These are phyloP conservation scores for Sclerotinia minor DNA, from an alignment of 2,329 filamentous ascomycete genomes.

Conservation along the genomic window DNA sequence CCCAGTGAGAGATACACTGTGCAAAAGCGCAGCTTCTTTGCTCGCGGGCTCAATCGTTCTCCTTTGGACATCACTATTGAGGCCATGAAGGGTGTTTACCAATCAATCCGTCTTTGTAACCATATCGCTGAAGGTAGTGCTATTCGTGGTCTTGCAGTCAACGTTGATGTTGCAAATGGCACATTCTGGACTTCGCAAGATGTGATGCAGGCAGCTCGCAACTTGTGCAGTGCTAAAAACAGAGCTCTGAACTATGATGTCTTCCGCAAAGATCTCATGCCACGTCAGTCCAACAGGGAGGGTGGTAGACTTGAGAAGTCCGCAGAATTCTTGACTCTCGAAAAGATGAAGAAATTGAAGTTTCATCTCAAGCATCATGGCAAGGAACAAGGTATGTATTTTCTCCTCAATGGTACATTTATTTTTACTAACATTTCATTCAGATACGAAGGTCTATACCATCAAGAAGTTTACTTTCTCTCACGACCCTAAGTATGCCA, in stretches of 20 bases:
- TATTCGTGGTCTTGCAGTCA: conserved; percentile 65
- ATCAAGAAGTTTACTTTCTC: conserved; percentile 53
- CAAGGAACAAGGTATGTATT: conserved; percentile 43
- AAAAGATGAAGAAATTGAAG: conserved; percentile 54
- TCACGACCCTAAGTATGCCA: conserved; percentile 43
- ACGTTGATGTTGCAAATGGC: conserved; percentile 88
- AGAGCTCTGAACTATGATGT: conserved; percentile 30
- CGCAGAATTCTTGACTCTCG: conserved; percentile 56
- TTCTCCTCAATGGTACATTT: neutral
- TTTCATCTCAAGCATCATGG: conserved; percentile 58
- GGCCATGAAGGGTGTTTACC: conserved; percentile 86
- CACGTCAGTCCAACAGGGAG: conserved; percentile 26
- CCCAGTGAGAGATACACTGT: conserved; percentile 66
- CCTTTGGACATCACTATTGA: conserved; percentile 67
- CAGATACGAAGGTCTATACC: conserved; percentile 51
- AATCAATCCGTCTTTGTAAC: conserved; percentile 76
- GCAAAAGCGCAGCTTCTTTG: conserved; percentile 84
- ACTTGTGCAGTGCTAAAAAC: conserved; percentile 38
- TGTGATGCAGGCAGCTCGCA: conserved; percentile 42
- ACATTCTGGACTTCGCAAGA: conserved; percentile 70
- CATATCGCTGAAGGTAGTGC: conserved; percentile 43
- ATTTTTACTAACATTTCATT: conserved; percentile 16
- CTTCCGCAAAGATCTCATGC: conserved; percentile 34
- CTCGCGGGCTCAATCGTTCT: conserved; percentile 34
- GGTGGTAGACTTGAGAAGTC: conserved; percentile 41